Base-by-base conservation (phyloP, 257 asterid genomes). In the Asclepias syriaca region DNA sequence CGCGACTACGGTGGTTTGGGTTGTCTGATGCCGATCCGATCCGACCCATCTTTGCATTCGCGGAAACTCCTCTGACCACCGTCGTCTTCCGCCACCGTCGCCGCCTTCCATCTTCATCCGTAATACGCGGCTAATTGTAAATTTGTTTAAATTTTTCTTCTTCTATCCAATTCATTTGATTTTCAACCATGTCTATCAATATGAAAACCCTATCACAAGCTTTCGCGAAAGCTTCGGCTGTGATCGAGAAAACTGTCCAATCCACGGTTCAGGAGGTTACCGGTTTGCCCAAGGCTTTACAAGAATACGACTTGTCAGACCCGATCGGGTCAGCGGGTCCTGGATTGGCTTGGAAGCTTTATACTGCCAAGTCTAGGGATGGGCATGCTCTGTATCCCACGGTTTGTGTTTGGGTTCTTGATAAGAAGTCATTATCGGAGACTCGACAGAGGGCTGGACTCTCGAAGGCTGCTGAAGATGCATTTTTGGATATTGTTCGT, bases 311-410 rank as follows among this genome's bases (percentile, higher is more conserved):
- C 7, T 84, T 95, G 72, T 55, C 79, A 64, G 90, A 92, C 75
- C 99, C 92, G 92, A 88, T 95, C 96, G 99, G 93, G 15, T 89
- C 99, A 22, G 96, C 98, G 1, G 98, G 99, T 11, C 99, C 96
- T 4, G 99, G 91, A 29, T 83, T 91, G 50, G 90, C 86, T 50
- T 95, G 98, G 99, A 95, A 95, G 82, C 82, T 95, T 74, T 95
- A 88, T 82, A 77, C 89, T 56, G 97, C 96, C 73, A 95, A 79
- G 88, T 83, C 97, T 8, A 92, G 98, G 8, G 97, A 84, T 54
- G 86, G 92, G 12, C 90, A 80, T 75, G 79, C 98, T 1, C 86
- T 81, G 40, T 93, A 95, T 80, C 95, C 99, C 0, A 88, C 88
- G 63, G 95, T 95, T 10, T 95, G 97, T 73, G 92, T 95, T 63